Conservation (phyloP, 192 early-diverging fungal genomes). For the Diversispora eburnea region DNA sequence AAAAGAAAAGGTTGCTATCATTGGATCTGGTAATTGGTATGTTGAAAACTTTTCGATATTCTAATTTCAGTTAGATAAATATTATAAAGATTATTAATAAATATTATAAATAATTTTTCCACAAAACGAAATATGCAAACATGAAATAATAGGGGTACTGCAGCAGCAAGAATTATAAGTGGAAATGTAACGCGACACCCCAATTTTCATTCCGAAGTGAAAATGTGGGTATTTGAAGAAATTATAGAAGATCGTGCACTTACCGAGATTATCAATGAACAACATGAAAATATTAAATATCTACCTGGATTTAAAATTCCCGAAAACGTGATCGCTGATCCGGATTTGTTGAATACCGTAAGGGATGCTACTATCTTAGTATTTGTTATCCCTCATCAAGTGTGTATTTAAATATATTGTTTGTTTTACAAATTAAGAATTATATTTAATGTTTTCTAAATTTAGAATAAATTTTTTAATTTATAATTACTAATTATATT, state of each 20-base stretch:
- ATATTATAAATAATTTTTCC: neutral
- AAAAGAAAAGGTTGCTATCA: neutral
- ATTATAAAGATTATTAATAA: too few relatives aligned
- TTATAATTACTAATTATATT: neutral
- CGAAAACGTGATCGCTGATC: constrained; percentile 77
- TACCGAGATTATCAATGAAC: constrained; percentile 90
- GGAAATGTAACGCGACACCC: constrained; percentile 68
- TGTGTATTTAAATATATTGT: constrained; percentile 28
- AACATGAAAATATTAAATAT: constrained; percentile 90
- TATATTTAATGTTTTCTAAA: too few relatives aligned
- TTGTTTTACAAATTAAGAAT: neutral
- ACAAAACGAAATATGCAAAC: neutral
- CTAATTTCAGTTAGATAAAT: neutral
- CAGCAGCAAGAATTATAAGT: constrained; percentile 89
- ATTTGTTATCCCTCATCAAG: constrained; percentile 93
- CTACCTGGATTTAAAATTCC: constrained; percentile 85
- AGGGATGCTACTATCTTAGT: constrained; percentile 86
- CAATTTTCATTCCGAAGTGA: constrained; percentile 73
- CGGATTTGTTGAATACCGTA: constrained; percentile 76
- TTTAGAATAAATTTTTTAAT: neutral
- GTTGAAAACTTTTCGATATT: neutral
- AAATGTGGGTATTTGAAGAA: constrained; percentile 98
- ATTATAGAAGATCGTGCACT: constrained; percentile 75
- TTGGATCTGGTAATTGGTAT: neutral
- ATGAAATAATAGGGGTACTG: constrained; percentile 72